Percentiles rank a stretch among this genome's conserved stretches.
These are phyloP conservation scores for Dillenia suffruticosa DNA, from an alignment of 164 flowering plant species.

Conservation along the genomic window DNA sequence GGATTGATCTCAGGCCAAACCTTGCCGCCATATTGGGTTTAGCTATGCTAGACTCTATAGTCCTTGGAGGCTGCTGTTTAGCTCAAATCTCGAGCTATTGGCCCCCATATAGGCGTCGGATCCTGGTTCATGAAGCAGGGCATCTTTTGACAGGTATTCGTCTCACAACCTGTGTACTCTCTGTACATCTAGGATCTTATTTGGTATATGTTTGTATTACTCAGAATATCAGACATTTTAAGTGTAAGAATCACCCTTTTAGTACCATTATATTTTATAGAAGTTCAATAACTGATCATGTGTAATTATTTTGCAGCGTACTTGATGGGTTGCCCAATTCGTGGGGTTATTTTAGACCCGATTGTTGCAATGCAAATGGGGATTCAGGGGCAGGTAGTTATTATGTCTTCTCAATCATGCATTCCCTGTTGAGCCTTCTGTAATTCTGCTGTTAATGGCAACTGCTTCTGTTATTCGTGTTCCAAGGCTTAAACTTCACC, in stretches of 20 bases:
- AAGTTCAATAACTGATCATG: too few relatives aligned
- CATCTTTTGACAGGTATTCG: conserved; percentile 75
- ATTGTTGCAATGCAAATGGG: conserved; percentile 97
- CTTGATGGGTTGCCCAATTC: conserved; percentile 95
- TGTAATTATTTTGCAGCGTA: conserved; percentile 57
- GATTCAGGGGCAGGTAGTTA: conserved; percentile 85
- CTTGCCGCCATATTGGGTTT: conserved; percentile 72
- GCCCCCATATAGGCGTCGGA: conserved; percentile 89
- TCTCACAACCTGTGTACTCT: too few relatives aligned
- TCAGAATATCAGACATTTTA: too few relatives aligned
- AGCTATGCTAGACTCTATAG: conserved; percentile 63
- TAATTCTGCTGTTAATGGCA: too few relatives aligned
- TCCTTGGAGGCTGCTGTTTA: conserved; percentile 85
- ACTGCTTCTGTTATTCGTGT: too few relatives aligned
- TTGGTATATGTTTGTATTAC: too few relatives aligned
- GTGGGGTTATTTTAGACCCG: conserved; percentile 95
- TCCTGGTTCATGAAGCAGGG: conserved; percentile 97
- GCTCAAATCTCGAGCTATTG: conserved; percentile 88
- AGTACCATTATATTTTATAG: too few relatives aligned
- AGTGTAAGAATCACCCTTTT: too few relatives aligned
- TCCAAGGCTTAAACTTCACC: too few relatives aligned
- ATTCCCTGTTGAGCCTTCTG: neutral
- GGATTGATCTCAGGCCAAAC: conserved; percentile 84
- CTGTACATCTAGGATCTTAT: too few relatives aligned
- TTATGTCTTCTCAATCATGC: neutral